These are phyloP conservation scores for Thelephora aurantiotincta DNA, from an alignment of 768 basidiomycete genomes.

Conservation along the genomic window DNA sequence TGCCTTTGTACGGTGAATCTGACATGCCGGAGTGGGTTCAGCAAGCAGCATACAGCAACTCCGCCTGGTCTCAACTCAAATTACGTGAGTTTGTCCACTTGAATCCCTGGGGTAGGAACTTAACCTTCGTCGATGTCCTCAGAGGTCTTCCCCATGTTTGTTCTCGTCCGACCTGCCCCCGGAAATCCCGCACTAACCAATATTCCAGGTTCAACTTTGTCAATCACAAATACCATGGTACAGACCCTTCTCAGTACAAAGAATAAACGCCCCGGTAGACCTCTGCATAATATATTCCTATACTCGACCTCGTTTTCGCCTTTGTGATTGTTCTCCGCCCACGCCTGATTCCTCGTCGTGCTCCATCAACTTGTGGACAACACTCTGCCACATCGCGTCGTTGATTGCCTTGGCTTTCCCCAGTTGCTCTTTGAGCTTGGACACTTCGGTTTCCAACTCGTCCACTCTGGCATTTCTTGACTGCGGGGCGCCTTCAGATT, in stretches of 20 bases:
- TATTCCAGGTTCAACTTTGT: constrained; percentile 81
- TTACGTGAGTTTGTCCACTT: constrained; percentile 40
- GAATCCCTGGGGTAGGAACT: background rate
- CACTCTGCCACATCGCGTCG: constrained; percentile 84
- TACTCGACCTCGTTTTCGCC: constrained; percentile 7
- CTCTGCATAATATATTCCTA: constrained; percentile 1
- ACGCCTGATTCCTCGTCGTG: constrained; percentile 11
- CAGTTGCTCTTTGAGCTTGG: constrained; percentile 49
- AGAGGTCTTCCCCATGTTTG: constrained; percentile 72
- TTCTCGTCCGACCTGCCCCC: background rate
- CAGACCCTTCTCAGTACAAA: constrained; percentile 68
- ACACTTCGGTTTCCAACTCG: constrained; percentile 64
- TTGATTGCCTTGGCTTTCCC: constrained; percentile 84
- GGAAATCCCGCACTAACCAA: constrained; percentile 1
- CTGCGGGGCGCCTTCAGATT: constrained; percentile 17
- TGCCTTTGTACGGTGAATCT: constrained; percentile 78
- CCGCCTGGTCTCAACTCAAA: constrained; percentile 86
- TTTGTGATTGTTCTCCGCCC: constrained; percentile 5
- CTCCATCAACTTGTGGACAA: constrained; percentile 52
- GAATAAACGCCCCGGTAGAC: constrained; percentile 9
- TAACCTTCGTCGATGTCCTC: constrained; percentile 8
- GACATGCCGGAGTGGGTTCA: constrained; percentile 79
- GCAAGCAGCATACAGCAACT: constrained; percentile 76
- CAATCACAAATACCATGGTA: constrained; percentile 79
- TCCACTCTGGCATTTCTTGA: constrained; percentile 41